These are phyloP conservation scores for Candida anutae DNA, from an alignment of 1,139 yeast genomes.

Conservation along the genomic window DNA sequence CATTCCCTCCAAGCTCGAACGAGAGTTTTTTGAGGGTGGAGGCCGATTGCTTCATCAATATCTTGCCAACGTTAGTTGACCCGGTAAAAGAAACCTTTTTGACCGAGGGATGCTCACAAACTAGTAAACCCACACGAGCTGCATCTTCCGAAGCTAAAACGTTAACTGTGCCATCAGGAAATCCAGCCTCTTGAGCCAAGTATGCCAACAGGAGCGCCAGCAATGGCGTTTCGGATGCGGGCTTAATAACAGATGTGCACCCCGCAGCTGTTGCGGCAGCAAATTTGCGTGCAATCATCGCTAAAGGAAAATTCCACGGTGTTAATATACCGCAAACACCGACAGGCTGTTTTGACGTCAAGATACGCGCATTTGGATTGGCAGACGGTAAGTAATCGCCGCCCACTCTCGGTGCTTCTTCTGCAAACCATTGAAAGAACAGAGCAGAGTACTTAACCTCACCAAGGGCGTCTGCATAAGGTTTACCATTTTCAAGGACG, in stretches of 20 bases:
- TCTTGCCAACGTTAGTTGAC: constrained; percentile 48
- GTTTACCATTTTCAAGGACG: constrained; percentile 27
- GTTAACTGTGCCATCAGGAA: constrained; percentile 81
- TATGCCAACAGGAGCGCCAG: constrained; percentile 77
- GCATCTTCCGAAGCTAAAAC: constrained; percentile 52
- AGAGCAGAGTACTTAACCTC: constrained; percentile 27
- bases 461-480: constrained; percentile 24
- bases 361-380: constrained; percentile 10
- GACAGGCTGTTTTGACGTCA: constrained; percentile 28
- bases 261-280: constrained; percentile 95
- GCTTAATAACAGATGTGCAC: constrained; percentile 83
- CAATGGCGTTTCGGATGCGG: constrained; percentile 85
- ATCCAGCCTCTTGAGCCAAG: constrained; percentile 70
- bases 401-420: constrained; percentile 29
- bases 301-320: constrained; percentile 95
- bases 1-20: constrained; percentile 48
- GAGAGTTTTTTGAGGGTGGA: constrained; percentile 42
- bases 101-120: constrained; percentile 30
- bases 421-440: constrained; percentile 32
- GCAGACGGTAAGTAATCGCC: constrained; percentile 20
- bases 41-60: constrained; percentile 40
- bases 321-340: constrained; percentile 90
- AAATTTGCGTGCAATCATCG: constrained; percentile 87
- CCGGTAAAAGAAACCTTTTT: constrained; percentile 54
- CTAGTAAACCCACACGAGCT: constrained; percentile 53